phyloP scores from a whole-genome alignment of 345 rosid genomes.

The Brassica cretica region DNA sequence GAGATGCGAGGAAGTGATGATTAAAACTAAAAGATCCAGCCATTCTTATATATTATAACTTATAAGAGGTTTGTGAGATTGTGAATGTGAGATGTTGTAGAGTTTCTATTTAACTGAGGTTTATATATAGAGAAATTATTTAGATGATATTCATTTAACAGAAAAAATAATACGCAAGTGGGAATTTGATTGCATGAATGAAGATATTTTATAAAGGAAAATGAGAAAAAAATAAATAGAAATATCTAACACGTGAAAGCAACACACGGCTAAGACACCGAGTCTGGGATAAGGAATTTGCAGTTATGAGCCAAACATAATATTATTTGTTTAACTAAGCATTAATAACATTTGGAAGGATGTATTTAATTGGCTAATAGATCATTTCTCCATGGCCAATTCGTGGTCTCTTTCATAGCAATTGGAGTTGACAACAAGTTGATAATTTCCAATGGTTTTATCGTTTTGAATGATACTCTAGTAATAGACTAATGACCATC shows the following conservation, averaged over 20 bases:
- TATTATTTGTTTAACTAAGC: slow-evolving; percentile 13
- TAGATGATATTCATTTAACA: not conserved
- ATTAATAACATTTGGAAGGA: slow-evolving; percentile 23
- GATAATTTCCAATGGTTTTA: not conserved
- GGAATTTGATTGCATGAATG: slow-evolving; percentile 18
- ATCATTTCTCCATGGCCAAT: not conserved
- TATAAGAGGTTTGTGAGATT: slow-evolving; percentile 5
- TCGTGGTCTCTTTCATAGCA: not conserved
- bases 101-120: not conserved
- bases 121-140: slow-evolving; percentile 3
- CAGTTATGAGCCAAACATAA: slow-evolving; percentile 25
- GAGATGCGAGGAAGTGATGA: slow-evolving; percentile 14
- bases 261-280: slow-evolving; percentile 28
- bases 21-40: slow-evolving; percentile 4
- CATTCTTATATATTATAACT: slow-evolving; percentile 9
- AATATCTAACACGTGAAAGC: slow-evolving; percentile 28
- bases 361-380: slow-evolving; percentile 1
- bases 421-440: slow-evolving; percentile 14
- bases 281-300: slow-evolving; percentile 8
- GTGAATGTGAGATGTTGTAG: slow-evolving; percentile 15
- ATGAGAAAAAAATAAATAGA: not conserved
- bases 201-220: not conserved
- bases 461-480: not conserved
- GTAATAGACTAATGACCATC: not conserved
- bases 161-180: slow-evolving; percentile 10